Base-by-base conservation (phyloP, 805 yeast genomes). In the Geotrichum ghanense region DNA sequence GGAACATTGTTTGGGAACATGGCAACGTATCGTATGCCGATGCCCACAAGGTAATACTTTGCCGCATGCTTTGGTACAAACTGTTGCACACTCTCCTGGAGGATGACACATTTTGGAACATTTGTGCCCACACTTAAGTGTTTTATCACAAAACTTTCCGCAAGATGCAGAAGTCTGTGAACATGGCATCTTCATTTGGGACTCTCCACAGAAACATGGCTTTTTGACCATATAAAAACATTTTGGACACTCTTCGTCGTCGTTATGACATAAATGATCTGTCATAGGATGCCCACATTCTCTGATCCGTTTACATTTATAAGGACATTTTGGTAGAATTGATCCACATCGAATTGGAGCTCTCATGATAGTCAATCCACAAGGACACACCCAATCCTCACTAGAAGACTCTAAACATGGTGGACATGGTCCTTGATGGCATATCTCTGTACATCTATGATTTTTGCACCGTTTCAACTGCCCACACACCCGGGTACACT, bases 281-380 rank as follows among this genome's bases (percentile, higher is more conserved):
- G 79, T 82, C 19, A 73, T 75, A 6, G 69, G 62, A 61, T 86
- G 95, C 0, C 90, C 95, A 70, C 95, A 86, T 0, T 61, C 53
- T 26, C 68, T 69, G 2, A 55, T 56, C 44, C 85, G 68, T 2
- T 67, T 63, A 62, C 95, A 86, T 51, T 75, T 87, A 50, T 75
- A 72, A 21, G 67, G 69, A 64, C 95, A 86, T 9, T 70, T 71
- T 3, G 82, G 82, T 26, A 83, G 59, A 41, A 63, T 69, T 0
- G 85, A 76, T 12, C 95, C 95, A 66, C 95, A 86, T 52, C 95
- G 67, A 7, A 85, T 86, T 0, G 95, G 95, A 0, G 95, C 95
- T 19, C 71, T 73, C 3, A 86, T 70, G 2, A 83, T 73, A 0
- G 95, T 86, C 51, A 73, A 70, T 2, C 95, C 95, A 67, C 95